Base-by-base conservation (phyloP, 805 yeast species). In the Kodamaea sagamina region DNA sequence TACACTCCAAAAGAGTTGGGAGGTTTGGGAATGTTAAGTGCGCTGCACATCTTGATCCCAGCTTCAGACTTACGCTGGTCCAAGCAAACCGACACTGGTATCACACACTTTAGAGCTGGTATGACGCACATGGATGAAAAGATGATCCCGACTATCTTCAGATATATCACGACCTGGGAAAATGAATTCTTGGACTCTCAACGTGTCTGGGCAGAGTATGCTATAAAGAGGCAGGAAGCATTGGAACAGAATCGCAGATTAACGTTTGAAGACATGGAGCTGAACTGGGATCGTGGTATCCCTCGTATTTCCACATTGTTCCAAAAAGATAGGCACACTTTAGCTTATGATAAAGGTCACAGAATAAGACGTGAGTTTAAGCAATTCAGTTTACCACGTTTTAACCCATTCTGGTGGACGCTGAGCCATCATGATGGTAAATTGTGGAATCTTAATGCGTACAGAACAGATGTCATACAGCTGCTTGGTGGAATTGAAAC, bases 401-500 rank as follows among this genome's bases (percentile, higher is more conserved):
- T 73, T 57, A 89, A 86, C 55, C 95, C 97, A 6, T 92, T 89
- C 66, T 90, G 97, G 97, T 93, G 99, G 99, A 86, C 95, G 0
- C 84, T 83, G 43, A 78, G 82, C 46, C 85, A 86, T 35, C 99
- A 93, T 61, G 99, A 93, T 61, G 99, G 99, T 53, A 88, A 84
- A 55, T 68, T 93, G 42, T 93, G 99, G 98, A 90, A 90, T 57
- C 69, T 93, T 53, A 87, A 86, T 55, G 84, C 96, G 0, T 93
- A 93, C 61, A 74, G 99, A 53, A 84, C 96, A 0, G 99, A 93
- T 65, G 97, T 93, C 2, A 90, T 93, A 35, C 97, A 93, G 63
- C 96, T 98, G 0, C 74, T 93, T 3, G 99, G 99, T 36, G 99
- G 99, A 39, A 86, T 93, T 46, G 97, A 92, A 56, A 89, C 98